Evolutionary conservation across 2,329 filamentous ascomycete species (phyloP), one percentile per base, ranked within the genome.

Genomic region (Nannizziopsis arthrosporioides): DNA sequence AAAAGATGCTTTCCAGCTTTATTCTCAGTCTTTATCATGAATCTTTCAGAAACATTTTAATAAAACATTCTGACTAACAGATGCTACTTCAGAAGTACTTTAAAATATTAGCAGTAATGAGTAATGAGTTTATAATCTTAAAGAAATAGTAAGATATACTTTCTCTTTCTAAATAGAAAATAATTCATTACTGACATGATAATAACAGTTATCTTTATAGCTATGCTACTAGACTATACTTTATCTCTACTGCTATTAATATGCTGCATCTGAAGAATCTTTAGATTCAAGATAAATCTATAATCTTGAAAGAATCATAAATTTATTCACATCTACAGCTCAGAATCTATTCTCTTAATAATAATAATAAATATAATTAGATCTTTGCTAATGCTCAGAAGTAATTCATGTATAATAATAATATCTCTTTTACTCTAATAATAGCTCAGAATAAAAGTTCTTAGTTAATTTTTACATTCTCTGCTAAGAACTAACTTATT

Each of bases 311-410:
- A 7, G 45, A 44, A 12, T 45, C 47, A 8, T 36, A 42, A 17
- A 45, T 40, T 40, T 42, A 27, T 14, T 35, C 47, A 30, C 34
- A 27, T 15, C 42, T 42, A n/a, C 41, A 44, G 14, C 36, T 36
- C 10, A 49, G 22, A 6, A 19, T 40, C 12, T 45, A 45, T 35
- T 22, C 14, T 5, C 42, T 42, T 17, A 43, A 49, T 11, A 39
- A 41, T 44, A 42, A 49, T 35, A 42, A 49, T 41, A 42, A 36
- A 39, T 36, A 22, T 15, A 34, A 41, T 15, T 6, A 31, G 5
- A n/a, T 45, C 9, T 49, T 39, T 37, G 34, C 47, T 36, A 30
- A 36, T 40, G 32, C 46, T 10, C 35, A 43, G 30, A 48, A 42
- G n/a, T 37, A 47, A 12, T 10, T 27, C 8, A 31, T 37, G 6